phyloP scores from a whole-genome alignment of 352 stramenopile genomes.

The Pythium periplocum region DNA sequence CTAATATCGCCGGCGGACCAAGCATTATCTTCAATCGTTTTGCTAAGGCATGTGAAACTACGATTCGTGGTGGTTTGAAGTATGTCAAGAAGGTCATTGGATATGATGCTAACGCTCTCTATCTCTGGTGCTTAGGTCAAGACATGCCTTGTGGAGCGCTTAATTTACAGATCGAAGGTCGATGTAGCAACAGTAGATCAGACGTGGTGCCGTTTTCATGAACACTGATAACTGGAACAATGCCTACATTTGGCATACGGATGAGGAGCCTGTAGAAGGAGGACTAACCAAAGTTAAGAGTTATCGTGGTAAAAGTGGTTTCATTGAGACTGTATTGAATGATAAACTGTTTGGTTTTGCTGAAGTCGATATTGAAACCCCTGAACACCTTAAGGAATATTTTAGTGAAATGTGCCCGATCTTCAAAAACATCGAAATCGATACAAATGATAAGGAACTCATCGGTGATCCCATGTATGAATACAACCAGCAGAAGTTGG shows the following conservation, averaged over 20 bases:
- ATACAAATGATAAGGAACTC: conserved; percentile 11
- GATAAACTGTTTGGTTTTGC: conserved; percentile 34
- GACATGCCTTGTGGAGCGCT: conserved; percentile 26
- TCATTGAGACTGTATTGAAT: conserved; percentile 1
- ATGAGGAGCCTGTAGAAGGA: too few species aligned
- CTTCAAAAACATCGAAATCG: conserved; percentile 31
- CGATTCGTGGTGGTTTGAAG: conserved; percentile 17
- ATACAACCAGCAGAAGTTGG: conserved; percentile 5
- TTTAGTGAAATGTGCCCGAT: conserved; percentile 34
- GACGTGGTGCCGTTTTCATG: too few species aligned
- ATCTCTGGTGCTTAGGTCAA: conserved; percentile 25
- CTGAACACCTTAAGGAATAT: conserved; percentile 23
- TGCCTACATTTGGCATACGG: too few species aligned
- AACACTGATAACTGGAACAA: too few species aligned
- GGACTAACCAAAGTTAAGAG: too few species aligned
- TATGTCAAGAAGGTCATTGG: conserved; percentile 20
- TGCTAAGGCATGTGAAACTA: conserved; percentile 10
- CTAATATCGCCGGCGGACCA: conserved; percentile 9
- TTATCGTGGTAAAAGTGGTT: too few species aligned
- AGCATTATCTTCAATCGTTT: conserved; percentile 9
- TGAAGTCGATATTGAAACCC: conserved; percentile 31
- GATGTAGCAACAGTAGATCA: too few species aligned
- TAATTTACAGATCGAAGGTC: background rate
- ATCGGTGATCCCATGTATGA: conserved; percentile 31
- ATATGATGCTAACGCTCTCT: conserved; percentile 24